Conservation (phyloP, 257 asterid genomes). For the Hygrophila difformis region DNA sequence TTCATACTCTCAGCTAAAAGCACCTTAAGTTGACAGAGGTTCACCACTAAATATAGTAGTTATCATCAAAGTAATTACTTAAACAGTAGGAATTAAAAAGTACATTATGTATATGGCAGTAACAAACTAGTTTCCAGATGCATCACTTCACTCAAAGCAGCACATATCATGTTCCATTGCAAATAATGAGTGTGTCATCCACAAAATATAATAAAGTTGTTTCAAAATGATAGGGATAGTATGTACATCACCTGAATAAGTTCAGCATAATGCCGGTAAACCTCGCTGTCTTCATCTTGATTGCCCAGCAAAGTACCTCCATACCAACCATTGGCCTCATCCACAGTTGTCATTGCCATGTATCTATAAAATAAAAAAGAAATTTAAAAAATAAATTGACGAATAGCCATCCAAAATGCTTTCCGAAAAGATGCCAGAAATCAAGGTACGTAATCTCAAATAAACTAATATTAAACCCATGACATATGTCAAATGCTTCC, state of each 20-base stretch:
- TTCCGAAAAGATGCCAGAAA: neutral
- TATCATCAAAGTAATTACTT: neutral
- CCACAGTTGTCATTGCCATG: conserved; percentile 68
- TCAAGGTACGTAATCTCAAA: no score
- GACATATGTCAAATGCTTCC: no score
- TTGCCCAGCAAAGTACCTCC: conserved; percentile 92
- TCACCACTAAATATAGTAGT: no score
- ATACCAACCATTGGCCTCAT: conserved; percentile 92
- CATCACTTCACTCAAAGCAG: conserved; percentile 2
- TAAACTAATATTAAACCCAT: no score
- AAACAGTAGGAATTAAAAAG: no score
- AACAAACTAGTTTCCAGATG: neutral
- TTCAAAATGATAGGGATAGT: neutral
- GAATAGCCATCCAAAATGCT: neutral
- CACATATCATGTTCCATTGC: no score
- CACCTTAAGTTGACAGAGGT: no score
- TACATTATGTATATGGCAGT: neutral
- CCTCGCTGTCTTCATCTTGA: conserved; percentile 75
- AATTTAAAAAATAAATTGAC: neutral
- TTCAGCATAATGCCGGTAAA: conserved; percentile 84
- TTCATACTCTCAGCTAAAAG: no score
- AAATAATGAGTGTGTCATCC: neutral
- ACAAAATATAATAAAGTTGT: neutral
- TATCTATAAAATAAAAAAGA: conserved; percentile 38
- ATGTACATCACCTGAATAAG: conserved; percentile 63